Conservation (phyloP, 371 early-diverging fungal genomes). For the Nematocida ironsii region DNA sequence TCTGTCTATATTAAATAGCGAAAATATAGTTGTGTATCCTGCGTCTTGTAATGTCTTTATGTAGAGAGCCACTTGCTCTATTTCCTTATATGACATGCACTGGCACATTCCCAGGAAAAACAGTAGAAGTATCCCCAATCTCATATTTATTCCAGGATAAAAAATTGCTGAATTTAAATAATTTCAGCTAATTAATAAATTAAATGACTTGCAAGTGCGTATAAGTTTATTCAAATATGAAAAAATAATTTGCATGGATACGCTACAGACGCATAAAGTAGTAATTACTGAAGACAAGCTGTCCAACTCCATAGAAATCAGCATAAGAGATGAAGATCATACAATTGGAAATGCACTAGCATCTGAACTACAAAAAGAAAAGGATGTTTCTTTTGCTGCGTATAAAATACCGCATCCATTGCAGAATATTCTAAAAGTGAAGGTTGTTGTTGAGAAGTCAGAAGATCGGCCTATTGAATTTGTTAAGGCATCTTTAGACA, state of each 20-base stretch:
- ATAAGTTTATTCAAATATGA: conserved; percentile 5
- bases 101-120: not conserved
- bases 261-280: conserved; percentile 32
- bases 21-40: conserved; percentile 29
- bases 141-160: conserved; percentile 16
- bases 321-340: conserved; percentile 88
- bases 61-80: conserved; percentile 48
- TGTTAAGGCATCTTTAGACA: conserved; percentile 20
- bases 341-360: conserved; percentile 83
- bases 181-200: conserved; percentile 1
- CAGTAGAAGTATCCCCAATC: not conserved
- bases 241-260: conserved; percentile 34
- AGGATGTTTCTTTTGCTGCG: conserved; percentile 77
- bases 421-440: conserved; percentile 71
- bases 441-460: conserved; percentile 16
- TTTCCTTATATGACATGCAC: conserved; percentile 12
- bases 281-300: conserved; percentile 76
- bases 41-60: conserved; percentile 3
- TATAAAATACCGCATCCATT: conserved; percentile 94
- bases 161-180: conserved; percentile 17
- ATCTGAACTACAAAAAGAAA: conserved; percentile 6
- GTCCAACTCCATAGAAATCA: conserved; percentile 85
- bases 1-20: conserved; percentile 15
- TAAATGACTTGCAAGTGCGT: not conserved
- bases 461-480: conserved; percentile 31